These are phyloP conservation scores for Talaromyces sp. DNA, from an alignment of 2,329 filamentous ascomycete genomes.

Conservation along the genomic window DNA sequence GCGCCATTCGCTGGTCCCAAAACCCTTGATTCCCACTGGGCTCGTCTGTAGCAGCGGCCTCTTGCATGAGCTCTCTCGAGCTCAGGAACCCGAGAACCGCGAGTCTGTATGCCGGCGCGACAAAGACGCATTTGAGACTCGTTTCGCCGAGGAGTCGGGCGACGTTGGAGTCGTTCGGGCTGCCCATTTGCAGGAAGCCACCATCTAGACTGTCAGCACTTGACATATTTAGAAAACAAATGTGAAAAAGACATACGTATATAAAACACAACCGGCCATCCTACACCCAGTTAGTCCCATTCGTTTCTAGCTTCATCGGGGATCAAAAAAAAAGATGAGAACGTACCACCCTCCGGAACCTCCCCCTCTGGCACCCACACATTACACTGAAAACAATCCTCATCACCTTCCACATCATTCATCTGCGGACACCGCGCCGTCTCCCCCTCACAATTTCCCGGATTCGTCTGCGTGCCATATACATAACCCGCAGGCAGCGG, in stretches of 20 bases:
- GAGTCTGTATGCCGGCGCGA: constrained; percentile 52
- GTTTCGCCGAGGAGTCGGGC: constrained; percentile 46
- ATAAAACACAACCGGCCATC: constrained; percentile 55
- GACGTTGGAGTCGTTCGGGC: constrained; percentile 42
- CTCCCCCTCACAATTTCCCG: constrained; percentile 38
- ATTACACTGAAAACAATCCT: constrained; percentile 54
- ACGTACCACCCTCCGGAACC: constrained; percentile 30
- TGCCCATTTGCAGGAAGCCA: constrained; percentile 53
- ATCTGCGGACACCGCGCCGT: constrained; percentile 48
- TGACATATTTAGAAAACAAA: neutral
- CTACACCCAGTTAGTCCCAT: constrained; percentile 16
- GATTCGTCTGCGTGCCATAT: constrained; percentile 46
- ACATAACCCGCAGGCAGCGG: constrained; percentile 43
- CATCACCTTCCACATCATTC: constrained; percentile 31
- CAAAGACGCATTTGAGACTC: constrained; percentile 44
- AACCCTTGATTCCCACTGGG: constrained; percentile 49
- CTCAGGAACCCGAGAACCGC: constrained; percentile 54
- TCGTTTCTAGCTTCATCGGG: neutral
- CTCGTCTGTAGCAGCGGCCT: constrained; percentile 28
- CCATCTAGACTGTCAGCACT: constrained; percentile 34
- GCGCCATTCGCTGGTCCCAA: constrained; percentile 51
- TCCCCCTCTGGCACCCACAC: constrained; percentile 48
- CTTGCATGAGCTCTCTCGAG: constrained; percentile 40
- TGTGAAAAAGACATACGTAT: constrained; percentile 42
- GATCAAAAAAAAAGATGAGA: neutral